Conservation (phyloP, 805 yeast genomes). For the Barnettozyma pratensis region DNA sequence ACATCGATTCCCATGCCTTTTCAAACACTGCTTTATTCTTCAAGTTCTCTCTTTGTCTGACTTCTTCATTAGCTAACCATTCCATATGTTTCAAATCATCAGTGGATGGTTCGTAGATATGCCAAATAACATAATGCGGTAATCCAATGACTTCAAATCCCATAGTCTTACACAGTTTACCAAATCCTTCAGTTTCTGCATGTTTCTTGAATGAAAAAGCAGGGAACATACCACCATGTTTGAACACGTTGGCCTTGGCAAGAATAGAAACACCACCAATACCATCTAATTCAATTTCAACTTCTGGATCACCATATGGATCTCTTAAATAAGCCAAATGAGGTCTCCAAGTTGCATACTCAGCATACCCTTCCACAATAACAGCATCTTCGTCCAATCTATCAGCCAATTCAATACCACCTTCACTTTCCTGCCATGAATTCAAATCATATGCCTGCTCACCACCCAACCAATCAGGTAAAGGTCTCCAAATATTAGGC, state of each 20-base stretch:
- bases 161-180: slow-evolving; percentile 82
- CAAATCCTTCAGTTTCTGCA: slow-evolving; percentile 98
- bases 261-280: slow-evolving; percentile 96
- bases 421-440: slow-evolving; percentile 83
- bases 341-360: slow-evolving; percentile 97
- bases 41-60: slow-evolving; percentile 55
- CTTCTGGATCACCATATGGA: slow-evolving; percentile 92
- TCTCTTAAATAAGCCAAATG: slow-evolving; percentile 93
- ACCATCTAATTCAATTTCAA: slow-evolving; percentile 90
- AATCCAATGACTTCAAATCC: slow-evolving; percentile 82
- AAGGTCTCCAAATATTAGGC: slow-evolving; percentile 90
- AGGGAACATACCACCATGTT: slow-evolving; percentile 90
- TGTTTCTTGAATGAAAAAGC: slow-evolving; percentile 94
- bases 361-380: slow-evolving; percentile 95
- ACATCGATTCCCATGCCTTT: slow-evolving; percentile 72
- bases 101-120: slow-evolving; percentile 89
- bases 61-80: slow-evolving; percentile 82
- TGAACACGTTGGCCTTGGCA: slow-evolving; percentile 80
- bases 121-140: slow-evolving; percentile 96
- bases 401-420: slow-evolving; percentile 73
- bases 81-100: slow-evolving; percentile 88
- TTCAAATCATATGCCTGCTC: slow-evolving; percentile 83
- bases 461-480: slow-evolving; percentile 80
- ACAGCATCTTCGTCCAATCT: slow-evolving; percentile 87
- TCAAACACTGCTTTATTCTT: slow-evolving; percentile 61